Evolutionary conservation across 2,329 filamentous ascomycete genomes (phyloP).

Genomic region (Stemphylium vesicarium): DNA sequence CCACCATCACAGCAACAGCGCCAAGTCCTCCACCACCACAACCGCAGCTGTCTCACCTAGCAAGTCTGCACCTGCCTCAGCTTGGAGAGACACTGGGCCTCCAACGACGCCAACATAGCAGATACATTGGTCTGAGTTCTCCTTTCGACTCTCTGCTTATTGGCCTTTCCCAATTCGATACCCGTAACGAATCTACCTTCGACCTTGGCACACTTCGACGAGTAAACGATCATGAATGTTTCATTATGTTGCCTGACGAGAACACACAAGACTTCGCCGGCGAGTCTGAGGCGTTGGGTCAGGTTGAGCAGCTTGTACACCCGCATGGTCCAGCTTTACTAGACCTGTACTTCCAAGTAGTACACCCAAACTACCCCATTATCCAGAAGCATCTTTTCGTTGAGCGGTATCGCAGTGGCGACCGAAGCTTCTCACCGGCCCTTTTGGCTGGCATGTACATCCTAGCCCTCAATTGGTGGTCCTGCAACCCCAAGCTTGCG

Average conservation of each 20-base stretch:
- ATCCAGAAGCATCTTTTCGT: conserved; percentile 81
- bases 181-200: conserved; percentile 78
- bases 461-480: conserved; percentile 87
- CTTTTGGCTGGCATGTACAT: conserved; percentile 83
- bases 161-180: conserved; percentile 79
- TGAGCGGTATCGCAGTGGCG: conserved; percentile 76
- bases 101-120: conserved; percentile 78
- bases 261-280: conserved; percentile 75
- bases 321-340: conserved; percentile 79
- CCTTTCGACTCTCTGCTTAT: conserved; percentile 85
- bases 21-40: conserved; percentile 45
- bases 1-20: conserved; percentile 50
- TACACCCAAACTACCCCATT: conserved; percentile 83
- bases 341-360: conserved; percentile 79
- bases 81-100: conserved; percentile 67
- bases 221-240: conserved; percentile 78
- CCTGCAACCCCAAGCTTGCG: conserved; percentile 71
- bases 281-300: conserved; percentile 70
- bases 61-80: conserved; percentile 41
- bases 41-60: conserved; percentile 36
- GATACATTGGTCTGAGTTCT: conserved; percentile 82
- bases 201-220: conserved; percentile 69
- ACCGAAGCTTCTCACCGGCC: conserved; percentile 76
- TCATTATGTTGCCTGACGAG: conserved; percentile 78
- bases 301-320: conserved; percentile 76